Percentiles rank a stretch among this genome's conserved stretches.
phyloP scores from a whole-genome alignment of 1,284 basidiomycete species.

The Takashimella tepidaria region DNA sequence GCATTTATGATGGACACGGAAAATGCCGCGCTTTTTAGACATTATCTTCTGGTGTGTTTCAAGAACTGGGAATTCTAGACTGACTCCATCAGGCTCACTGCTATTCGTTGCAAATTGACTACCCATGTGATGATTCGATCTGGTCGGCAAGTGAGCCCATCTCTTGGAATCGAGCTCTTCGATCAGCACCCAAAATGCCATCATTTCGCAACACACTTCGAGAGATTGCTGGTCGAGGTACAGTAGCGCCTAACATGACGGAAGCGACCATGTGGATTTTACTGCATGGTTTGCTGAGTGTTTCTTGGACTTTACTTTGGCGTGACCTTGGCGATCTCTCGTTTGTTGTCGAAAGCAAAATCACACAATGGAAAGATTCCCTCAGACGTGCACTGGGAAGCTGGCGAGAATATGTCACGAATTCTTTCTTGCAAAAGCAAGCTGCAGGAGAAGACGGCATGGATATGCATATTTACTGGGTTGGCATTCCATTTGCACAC shows the following conservation, averaged over 20 bases:
- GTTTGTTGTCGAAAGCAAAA: conserved; percentile 22
- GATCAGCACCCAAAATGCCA: background rate
- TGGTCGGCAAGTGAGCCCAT: conserved; percentile 17
- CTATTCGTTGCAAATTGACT: conserved; percentile 6
- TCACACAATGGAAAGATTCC: conserved; percentile 22
- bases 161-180: conserved; percentile 9
- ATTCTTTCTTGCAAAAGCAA: background rate
- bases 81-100: conserved; percentile 4
- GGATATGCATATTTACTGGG: conserved; percentile 13
- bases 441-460: background rate
- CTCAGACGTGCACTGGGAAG: conserved; percentile 15
- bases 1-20: conserved; percentile 29
- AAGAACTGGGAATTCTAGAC: too few relatives aligned
- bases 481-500: conserved; percentile 21
- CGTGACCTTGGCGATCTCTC: conserved; percentile 24
- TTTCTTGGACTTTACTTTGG: conserved; percentile 26
- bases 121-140: conserved; percentile 1
- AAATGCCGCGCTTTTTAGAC: conserved; percentile 21
- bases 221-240: conserved; percentile 20
- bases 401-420: conserved; percentile 11
- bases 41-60: conserved; percentile 2
- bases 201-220: conserved; percentile 13
- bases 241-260: conserved; percentile 8
- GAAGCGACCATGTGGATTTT: conserved; percentile 19
- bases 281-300: conserved; percentile 20